These are phyloP conservation scores for Sherardia arvensis DNA, from an alignment of 257 asterid genomes.

Conservation along the genomic window DNA sequence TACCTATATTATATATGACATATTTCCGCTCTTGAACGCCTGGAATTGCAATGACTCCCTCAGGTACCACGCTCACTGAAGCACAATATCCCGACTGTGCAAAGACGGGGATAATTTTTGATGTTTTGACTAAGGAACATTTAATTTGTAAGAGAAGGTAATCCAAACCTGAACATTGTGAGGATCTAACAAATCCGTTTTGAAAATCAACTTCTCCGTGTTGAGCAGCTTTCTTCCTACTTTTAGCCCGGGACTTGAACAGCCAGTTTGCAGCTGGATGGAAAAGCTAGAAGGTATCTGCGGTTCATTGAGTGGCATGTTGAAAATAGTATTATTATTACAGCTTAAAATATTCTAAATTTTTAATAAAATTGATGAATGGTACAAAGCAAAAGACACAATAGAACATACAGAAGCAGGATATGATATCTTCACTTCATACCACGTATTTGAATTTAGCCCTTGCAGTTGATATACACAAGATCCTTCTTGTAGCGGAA, in stretches of 20 bases:
- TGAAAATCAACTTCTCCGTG: constrained; percentile 78
- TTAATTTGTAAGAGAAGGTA: not conserved
- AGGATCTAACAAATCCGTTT: constrained; percentile 28
- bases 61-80: constrained; percentile 58
- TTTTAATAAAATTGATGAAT: not conserved
- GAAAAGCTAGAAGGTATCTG: constrained; percentile 83
- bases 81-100: constrained; percentile 46
- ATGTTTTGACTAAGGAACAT: not conserved
- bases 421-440: constrained; percentile 93
- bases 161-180: constrained; percentile 31
- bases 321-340: constrained; percentile 2
- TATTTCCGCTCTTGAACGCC: constrained; percentile 47
- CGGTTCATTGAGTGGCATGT: constrained; percentile 14
- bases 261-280: constrained; percentile 47
- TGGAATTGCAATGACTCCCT: constrained; percentile 69
- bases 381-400: constrained; percentile 6
- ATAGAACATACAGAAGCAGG: constrained; percentile 81
- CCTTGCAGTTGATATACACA: too few species aligned
- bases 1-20: constrained; percentile 65
- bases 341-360: not conserved
- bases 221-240: constrained; percentile 70
- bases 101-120: not conserved
- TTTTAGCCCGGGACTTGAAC: constrained; percentile 33
- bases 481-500: too few species aligned
- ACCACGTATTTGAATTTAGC: constrained; percentile 53